A percentile compares a stretch with the other conserved stretches of the same genome.
phyloP scores from a whole-genome alignment of 805 yeast species.

The Hanseniaspora occidentalis region DNA sequence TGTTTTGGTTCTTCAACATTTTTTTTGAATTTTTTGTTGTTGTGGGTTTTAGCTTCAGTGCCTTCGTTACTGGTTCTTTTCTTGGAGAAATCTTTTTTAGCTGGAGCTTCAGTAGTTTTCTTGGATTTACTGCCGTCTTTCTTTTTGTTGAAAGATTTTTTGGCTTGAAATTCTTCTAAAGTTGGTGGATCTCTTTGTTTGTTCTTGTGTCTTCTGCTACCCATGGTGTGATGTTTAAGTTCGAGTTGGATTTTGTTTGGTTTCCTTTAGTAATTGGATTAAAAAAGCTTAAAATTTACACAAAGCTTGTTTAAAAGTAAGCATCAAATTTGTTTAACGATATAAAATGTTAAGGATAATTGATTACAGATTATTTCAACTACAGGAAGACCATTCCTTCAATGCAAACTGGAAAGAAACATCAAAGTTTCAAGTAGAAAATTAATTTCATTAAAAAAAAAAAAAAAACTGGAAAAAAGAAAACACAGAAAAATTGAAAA shows the following conservation, averaged over 20 bases:
- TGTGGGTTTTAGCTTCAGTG: conserved; percentile 12
- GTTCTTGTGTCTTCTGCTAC: conserved; percentile 76
- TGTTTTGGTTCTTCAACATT: conserved; percentile 13
- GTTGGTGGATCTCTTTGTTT: conserved; percentile 91
- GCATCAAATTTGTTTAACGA: too few species aligned
- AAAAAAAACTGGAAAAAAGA: not conserved
- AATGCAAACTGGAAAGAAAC: not conserved
- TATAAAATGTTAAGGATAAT: too few species aligned
- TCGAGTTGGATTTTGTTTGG: not conserved
- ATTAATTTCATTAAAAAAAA: too few species aligned
- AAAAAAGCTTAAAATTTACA: not conserved
- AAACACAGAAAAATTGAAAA: too few species aligned
- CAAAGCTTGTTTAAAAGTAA: too few species aligned
- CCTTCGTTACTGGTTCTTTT: conserved; percentile 5
- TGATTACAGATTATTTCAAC: not conserved
- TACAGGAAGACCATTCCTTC: not conserved
- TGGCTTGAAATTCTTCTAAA: conserved; percentile 66
- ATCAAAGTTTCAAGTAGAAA: not conserved
- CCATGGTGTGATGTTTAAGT: conserved; percentile 37
- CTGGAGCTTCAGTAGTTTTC: conserved; percentile 2
- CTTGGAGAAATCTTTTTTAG: not conserved
- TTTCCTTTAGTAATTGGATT: not conserved
- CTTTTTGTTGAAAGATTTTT: conserved; percentile 28
- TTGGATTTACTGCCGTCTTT: conserved; percentile 14
- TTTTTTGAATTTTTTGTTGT: conserved; percentile 17